Base-by-base conservation (phyloP, 306 rosid genomes). In the Vigna trinervia region DNA sequence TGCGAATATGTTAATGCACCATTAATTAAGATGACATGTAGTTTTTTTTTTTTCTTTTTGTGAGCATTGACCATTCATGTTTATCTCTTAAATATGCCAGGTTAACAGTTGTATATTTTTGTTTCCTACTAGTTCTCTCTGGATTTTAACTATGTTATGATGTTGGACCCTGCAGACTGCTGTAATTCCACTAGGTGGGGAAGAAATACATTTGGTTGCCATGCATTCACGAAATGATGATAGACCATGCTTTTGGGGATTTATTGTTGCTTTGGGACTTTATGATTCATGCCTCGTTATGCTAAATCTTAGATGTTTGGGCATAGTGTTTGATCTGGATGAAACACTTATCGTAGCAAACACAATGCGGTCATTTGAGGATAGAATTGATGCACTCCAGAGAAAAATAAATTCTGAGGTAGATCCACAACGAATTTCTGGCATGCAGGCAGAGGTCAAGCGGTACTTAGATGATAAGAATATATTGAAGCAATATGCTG, bases 281-380 rank as follows among this genome's bases (percentile, higher is more conserved):
- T 96, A 92, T 64, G 77, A 86, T 87, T 96, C 96, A 17, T 96
- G 97, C 81, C 96, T 96, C 34, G 88, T 82, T 85, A 89, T 92
- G 99, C 80, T 96, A 79, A 92, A 96, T 85, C 98, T 92, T 73
- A 89, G 99, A 88, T 96, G 99, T 84, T 90, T 96, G 85, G 98
- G 97, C 69, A 96, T 96, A 82, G 99, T 96, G 72, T 96, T 96
- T 83, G 99, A 96, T 89, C 92, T 96, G 36, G 99, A 96, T 85
- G 99, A 96, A 84, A 96, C 99, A 17, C 99, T 96, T 58, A 82
- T 96, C 65, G 99, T 96, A 43, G 99, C 99, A 47, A 96, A 96
- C 78, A 96, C 99, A 85, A 90, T 92, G 99, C 97, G 99, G 13
- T 96, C 99, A 2, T 96, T 96, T 71, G 99, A 96, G 87, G 99